Percentiles rank a stretch among this genome's conserved stretches.
These are phyloP conservation scores for Acanthochlamys bracteata DNA, from an alignment of 106 monocot species.

Conservation along the genomic window DNA sequence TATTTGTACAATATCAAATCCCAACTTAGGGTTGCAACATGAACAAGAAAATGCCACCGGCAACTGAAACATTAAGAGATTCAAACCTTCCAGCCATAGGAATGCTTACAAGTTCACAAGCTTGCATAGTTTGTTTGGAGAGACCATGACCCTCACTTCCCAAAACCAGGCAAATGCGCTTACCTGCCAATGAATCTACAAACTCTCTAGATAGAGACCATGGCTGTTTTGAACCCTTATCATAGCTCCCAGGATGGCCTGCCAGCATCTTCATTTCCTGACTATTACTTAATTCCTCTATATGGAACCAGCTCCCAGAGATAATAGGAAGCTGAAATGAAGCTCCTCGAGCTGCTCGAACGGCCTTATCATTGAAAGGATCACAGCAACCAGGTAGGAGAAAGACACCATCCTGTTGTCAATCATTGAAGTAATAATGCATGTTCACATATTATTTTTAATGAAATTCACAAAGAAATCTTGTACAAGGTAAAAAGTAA, in stretches of 20 bases:
- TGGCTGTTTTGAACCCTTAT: conserved; percentile 7
- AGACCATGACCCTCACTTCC: conserved; percentile 91
- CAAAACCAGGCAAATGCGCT: conserved; percentile 64
- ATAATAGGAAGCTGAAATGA: conserved; percentile 87
- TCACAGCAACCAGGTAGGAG: conserved; percentile 85
- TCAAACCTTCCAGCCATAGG: conserved; percentile 82
- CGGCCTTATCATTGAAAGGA: conserved; percentile 96
- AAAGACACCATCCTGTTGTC: conserved; percentile 71
- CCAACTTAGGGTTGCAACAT: conserved; percentile 42
- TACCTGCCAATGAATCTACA: conserved; percentile 27
- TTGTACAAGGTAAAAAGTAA: not conserved
- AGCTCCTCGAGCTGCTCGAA: conserved; percentile 78
- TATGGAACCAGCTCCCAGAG: conserved; percentile 57
- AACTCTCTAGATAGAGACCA: conserved; percentile 31
- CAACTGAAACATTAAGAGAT: conserved; percentile 94
- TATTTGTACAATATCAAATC: not conserved
- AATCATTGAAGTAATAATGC: too few relatives aligned
- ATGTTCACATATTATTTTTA: too few relatives aligned
- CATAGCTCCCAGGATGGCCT: conserved; percentile 51
- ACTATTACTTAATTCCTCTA: conserved; percentile 29
- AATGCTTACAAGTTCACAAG: conserved; percentile 68
- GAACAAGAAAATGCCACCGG: conserved; percentile 90
- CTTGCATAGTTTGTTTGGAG: conserved; percentile 33
- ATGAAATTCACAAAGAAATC: too few relatives aligned
- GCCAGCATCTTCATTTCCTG: conserved; percentile 67